Evolutionary conservation across 176 grass and related monocot genomes (phyloP).

Genomic region (Oryza australiensis): DNA sequence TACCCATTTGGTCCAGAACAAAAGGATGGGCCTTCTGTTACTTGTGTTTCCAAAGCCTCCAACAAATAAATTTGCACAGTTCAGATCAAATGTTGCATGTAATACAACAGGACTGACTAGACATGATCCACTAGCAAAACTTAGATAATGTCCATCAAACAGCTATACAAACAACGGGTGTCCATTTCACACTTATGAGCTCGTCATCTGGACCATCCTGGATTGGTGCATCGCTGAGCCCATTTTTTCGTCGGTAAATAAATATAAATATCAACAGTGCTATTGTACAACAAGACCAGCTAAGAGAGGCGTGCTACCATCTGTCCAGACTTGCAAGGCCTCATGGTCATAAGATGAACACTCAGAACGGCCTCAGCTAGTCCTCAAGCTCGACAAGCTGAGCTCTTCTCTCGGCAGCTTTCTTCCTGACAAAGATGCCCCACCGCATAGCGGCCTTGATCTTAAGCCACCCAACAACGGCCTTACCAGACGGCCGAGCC

Average conservation of each 20-base stretch:
- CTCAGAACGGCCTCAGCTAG: slow-evolving; percentile 40
- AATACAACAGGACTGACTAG: neutral
- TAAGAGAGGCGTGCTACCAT: neutral
- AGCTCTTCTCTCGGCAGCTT: slow-evolving; percentile 91
- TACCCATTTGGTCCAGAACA: neutral
- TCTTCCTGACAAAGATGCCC: slow-evolving; percentile 93
- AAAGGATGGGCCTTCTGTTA: neutral
- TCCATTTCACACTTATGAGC: slow-evolving; percentile 9
- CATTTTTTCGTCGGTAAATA: slow-evolving; percentile 27
- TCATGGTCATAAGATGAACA: slow-evolving; percentile 49
- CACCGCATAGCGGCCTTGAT: slow-evolving; percentile 98
- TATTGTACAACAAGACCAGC: slow-evolving; percentile 28
- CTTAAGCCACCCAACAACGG: slow-evolving; percentile 97
- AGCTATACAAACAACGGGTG: slow-evolving; percentile 39
- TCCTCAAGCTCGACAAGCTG: slow-evolving; percentile 94
- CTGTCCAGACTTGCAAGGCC: slow-evolving; percentile 12
- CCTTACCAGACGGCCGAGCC: slow-evolving; percentile 62
- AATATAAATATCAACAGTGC: slow-evolving; percentile 19
- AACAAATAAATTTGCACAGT: slow-evolving; percentile 15
- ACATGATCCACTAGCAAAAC: slow-evolving; percentile 8
- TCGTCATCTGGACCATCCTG: slow-evolving; percentile 6
- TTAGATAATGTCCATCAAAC: slow-evolving; percentile 10
- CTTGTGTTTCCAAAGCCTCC: neutral
- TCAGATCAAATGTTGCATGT: neutral
- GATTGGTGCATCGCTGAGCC: neutral